Percentiles rank a stretch among this genome's conserved stretches.
Evolutionary conservation across 208 protist species (phyloP).

Genomic region (Trichomonas vaginalis): DNA sequence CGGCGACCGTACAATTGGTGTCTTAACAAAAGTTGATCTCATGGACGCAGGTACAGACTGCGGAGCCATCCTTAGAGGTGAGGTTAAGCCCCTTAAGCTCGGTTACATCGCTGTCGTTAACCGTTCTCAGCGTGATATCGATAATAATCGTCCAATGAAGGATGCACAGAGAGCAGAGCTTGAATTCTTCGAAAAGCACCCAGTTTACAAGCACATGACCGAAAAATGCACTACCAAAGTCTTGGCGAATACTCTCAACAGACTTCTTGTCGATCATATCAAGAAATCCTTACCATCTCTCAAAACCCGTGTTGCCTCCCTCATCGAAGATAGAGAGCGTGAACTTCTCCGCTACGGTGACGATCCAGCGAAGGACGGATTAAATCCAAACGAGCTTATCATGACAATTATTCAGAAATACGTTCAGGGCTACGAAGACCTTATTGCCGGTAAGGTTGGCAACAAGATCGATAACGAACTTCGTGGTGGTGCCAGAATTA

Average conservation of each 20-base stretch:
- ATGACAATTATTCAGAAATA: neutral
- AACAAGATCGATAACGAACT: neutral
- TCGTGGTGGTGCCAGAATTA: constrained; percentile 1
- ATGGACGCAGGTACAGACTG: constrained; percentile 78
- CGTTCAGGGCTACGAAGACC: neutral
- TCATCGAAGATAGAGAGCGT: neutral
- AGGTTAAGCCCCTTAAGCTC: constrained; percentile 67
- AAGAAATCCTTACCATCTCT: constrained; percentile 70
- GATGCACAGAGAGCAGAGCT: constrained; percentile 42
- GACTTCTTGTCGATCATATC: constrained; percentile 80
- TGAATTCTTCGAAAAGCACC: constrained; percentile 69
- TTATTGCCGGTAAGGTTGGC: constrained; percentile 1
- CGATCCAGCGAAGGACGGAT: neutral
- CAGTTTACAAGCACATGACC: constrained; percentile 51
- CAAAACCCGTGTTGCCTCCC: neutral
- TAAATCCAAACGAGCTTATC: neutral
- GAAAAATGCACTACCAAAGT: constrained; percentile 27
- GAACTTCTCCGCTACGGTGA: neutral
- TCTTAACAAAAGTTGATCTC: constrained; percentile 49
- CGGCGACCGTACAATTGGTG: constrained; percentile 44
- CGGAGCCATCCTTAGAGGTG: constrained; percentile 72
- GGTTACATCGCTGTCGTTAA: constrained; percentile 95
- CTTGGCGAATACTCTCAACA: constrained; percentile 34
- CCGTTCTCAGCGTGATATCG: constrained; percentile 85
- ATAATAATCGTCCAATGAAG: constrained; percentile 58